A percentile compares a stretch with the other conserved stretches of the same genome.
phyloP scores from a whole-genome alignment of 2,329 filamentous ascomycete genomes.

The Aspergillus versicolor region DNA sequence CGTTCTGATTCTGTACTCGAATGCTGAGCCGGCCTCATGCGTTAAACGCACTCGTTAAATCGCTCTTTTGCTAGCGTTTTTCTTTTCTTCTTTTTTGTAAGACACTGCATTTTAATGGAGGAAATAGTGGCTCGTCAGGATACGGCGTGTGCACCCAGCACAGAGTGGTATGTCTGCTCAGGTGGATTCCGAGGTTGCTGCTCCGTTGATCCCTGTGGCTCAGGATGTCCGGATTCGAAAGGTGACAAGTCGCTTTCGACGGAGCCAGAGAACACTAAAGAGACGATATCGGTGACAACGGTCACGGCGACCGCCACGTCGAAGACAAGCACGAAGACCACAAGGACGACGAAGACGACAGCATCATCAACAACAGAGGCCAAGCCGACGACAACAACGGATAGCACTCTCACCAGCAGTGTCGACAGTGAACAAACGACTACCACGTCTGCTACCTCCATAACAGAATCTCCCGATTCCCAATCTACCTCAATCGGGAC shows the following conservation, averaged over 20 bases:
- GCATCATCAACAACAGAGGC: neutral
- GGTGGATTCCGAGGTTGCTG: conserved; percentile 33
- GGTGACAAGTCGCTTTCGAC: conserved; percentile 1
- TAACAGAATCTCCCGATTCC: neutral
- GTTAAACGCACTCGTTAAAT: neutral
- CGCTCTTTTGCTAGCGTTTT: neutral
- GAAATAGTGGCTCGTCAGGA: conserved; percentile 11
- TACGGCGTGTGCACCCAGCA: conserved; percentile 18
- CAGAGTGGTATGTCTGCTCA: conserved; percentile 29
- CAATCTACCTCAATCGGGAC: neutral
- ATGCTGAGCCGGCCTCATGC: conserved; percentile 1
- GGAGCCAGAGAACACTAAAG: neutral
- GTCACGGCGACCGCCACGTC: neutral
- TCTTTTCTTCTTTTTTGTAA: neutral
- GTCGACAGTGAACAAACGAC: no score
- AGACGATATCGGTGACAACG: conserved; percentile 1
- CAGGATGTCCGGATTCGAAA: conserved; percentile 29
- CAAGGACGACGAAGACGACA: neutral
- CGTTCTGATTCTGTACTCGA: neutral
- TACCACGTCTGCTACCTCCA: neutral
- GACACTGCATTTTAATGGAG: conserved; percentile 5
- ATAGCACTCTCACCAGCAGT: neutral
- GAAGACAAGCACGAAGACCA: neutral
- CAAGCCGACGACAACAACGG: neutral
- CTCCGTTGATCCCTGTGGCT: conserved; percentile 30